Conservation (phyloP, 2,329 filamentous ascomycete genomes). For the Neofusicoccum sp. region DNA sequence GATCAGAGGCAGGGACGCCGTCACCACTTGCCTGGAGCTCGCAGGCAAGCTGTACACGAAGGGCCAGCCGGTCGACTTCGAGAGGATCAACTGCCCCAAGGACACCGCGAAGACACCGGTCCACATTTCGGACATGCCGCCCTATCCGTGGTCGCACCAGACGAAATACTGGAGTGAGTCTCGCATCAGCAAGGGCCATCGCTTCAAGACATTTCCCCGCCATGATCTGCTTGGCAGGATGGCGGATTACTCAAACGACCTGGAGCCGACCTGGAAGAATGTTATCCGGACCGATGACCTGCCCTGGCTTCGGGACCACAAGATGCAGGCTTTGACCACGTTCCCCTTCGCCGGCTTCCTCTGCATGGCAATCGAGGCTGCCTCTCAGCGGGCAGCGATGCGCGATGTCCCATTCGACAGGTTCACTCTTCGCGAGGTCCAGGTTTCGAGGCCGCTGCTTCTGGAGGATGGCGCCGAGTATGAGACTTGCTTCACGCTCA, state of each 20-base stretch:
- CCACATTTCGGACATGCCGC: conserved; percentile 28
- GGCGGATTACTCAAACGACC: conserved; percentile 27
- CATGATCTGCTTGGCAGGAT: conserved; percentile 33
- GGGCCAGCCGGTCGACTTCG: conserved; percentile 25
- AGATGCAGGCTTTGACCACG: conserved; percentile 31
- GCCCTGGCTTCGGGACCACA: conserved; percentile 31
- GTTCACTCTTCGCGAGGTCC: conserved; percentile 12
- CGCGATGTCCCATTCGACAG: conserved; percentile 4
- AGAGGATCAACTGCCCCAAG: conserved; percentile 30
- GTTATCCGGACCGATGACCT: conserved; percentile 28
- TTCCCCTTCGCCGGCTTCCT: conserved; percentile 37
- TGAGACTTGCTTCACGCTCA: neutral
- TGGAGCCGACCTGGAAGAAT: conserved; percentile 26
- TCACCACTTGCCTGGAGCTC: conserved; percentile 20
- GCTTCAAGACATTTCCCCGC: conserved; percentile 17
- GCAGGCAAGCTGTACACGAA: conserved; percentile 28
- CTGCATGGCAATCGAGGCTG: conserved; percentile 35
- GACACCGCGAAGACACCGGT: conserved; percentile 10
- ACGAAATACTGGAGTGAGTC: conserved; percentile 26
- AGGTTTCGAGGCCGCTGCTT: conserved; percentile 3
- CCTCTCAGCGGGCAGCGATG: conserved; percentile 7
- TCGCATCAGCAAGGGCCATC: conserved; percentile 16
- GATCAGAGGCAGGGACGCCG: conserved; percentile 9
- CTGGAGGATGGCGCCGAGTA: conserved; percentile 15
- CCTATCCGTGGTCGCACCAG: conserved; percentile 33